Conservation (phyloP, 345 rosid genomes). For the Eucalyptus caleyi region DNA sequence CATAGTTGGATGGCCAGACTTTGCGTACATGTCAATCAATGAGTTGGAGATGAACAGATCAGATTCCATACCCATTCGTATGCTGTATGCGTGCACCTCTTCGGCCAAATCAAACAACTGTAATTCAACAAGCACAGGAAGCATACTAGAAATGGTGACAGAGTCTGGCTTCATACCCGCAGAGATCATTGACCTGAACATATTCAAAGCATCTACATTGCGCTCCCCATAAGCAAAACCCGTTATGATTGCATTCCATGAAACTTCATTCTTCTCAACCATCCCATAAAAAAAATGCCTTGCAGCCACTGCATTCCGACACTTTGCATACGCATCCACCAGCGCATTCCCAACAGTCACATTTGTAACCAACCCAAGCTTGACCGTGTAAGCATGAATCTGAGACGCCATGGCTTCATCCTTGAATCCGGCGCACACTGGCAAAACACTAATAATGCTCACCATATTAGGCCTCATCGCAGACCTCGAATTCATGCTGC, state of each 20-base stretch:
- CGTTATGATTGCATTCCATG: constrained; percentile 24
- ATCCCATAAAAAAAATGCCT: constrained; percentile 20
- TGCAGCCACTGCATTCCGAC: constrained; percentile 11
- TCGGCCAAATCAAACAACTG: constrained; percentile 7
- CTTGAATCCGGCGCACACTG: constrained; percentile 20
- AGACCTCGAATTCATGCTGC: constrained; percentile 10
- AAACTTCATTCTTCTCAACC: constrained; percentile 27
- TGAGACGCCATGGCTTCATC: constrained; percentile 7
- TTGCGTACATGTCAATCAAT: constrained; percentile 43
- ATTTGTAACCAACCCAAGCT: constrained; percentile 23
- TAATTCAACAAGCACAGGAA: constrained; percentile 30
- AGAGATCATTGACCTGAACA: constrained; percentile 20
- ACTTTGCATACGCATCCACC: constrained; percentile 42
- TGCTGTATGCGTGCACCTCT: constrained; percentile 36
- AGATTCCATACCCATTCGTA: constrained; percentile 17
- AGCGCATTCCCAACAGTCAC: constrained; percentile 29
- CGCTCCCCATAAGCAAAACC: constrained; percentile 11
- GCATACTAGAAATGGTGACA: constrained; percentile 24
- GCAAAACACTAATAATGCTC: constrained; percentile 24
- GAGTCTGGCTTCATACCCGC: constrained; percentile 17
- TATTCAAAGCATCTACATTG: constrained; percentile 16
- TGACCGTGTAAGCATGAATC: constrained; percentile 24
- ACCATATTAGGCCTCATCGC: constrained; percentile 21
- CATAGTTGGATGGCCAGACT: constrained; percentile 13
- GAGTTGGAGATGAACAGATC: constrained; percentile 35